phyloP scores from a whole-genome alignment of 805 yeast genomes.

The Hanseniaspora nectarophila region DNA sequence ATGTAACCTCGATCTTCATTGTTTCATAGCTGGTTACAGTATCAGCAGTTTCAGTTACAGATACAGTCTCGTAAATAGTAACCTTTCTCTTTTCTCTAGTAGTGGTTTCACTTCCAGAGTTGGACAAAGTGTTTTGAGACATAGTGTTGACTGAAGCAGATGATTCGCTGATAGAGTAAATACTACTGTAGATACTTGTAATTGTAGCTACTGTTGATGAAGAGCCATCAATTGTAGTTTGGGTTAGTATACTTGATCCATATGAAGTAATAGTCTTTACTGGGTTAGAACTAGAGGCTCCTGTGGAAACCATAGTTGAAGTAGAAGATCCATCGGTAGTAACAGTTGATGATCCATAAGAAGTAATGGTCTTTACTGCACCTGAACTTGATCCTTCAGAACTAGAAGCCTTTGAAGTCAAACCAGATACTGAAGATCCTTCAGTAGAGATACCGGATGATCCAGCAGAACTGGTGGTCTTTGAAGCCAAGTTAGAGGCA shows the following conservation, averaged over 20 bases:
- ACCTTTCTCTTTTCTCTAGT: slow-evolving; percentile 13
- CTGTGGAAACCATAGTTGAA: not conserved
- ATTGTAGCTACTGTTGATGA: not conserved
- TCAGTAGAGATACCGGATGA: too few species aligned
- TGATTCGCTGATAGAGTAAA: not conserved
- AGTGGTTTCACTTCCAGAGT: not conserved
- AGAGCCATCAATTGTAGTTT: not conserved
- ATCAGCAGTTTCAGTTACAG: slow-evolving; percentile 9
- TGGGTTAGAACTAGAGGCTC: too few species aligned
- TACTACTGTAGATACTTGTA: not conserved
- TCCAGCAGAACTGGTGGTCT: too few species aligned
- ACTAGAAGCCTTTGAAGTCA: too few species aligned
- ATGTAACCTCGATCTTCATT: slow-evolving; percentile 5
- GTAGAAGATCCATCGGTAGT: not conserved
- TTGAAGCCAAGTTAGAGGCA: not conserved
- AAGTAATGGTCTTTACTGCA: too few species aligned
- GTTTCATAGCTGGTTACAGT: slow-evolving; percentile 8
- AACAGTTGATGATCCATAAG: not conserved
- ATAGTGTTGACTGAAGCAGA: not conserved
- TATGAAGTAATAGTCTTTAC: not conserved
- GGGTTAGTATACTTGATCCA: slow-evolving; percentile 9
- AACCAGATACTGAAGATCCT: too few species aligned
- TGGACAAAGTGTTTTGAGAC: not conserved
- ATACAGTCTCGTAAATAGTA: slow-evolving; percentile 14
- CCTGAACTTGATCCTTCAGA: too few species aligned